Conservation (phyloP, 2,329 filamentous ascomycete species). For the Phyllachora maydis region DNA sequence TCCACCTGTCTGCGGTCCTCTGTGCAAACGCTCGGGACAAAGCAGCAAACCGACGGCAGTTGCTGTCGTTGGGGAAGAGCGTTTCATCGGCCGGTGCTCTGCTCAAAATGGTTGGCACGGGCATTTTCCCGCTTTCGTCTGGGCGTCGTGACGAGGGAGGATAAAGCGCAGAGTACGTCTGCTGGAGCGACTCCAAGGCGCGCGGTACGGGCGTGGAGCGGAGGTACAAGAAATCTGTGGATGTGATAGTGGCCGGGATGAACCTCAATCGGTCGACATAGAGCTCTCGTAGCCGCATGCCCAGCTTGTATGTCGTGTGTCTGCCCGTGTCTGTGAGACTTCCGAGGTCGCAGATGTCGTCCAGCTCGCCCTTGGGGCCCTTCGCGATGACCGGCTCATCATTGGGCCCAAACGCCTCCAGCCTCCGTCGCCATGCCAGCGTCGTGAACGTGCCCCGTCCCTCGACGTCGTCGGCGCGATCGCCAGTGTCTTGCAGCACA, state of each 20-base stretch:
- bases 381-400: slow-evolving; percentile 50
- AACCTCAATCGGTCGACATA: slow-evolving; percentile 60
- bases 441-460: slow-evolving; percentile 17
- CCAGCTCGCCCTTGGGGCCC: slow-evolving; percentile 49
- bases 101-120: slow-evolving; percentile 42
- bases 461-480: slow-evolving; percentile 8
- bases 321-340: slow-evolving; percentile 60
- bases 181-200: slow-evolving; percentile 58
- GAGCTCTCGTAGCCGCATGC: slow-evolving; percentile 44
- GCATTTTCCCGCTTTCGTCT: slow-evolving; percentile 17
- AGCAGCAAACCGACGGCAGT: slow-evolving; percentile 51
- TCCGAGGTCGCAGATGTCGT: slow-evolving; percentile 61
- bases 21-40: slow-evolving; percentile 52
- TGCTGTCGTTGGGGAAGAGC: slow-evolving; percentile 57
- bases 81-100: slow-evolving; percentile 52
- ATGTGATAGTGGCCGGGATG: slow-evolving; percentile 34
- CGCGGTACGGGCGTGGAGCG: slow-evolving; percentile 56
- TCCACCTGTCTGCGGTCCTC: slow-evolving; percentile 53
- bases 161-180: slow-evolving; percentile 57
- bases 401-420: slow-evolving; percentile 61
- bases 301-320: slow-evolving; percentile 49
- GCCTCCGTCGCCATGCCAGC: slow-evolving; percentile 44
- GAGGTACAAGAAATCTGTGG: slow-evolving; percentile 44
- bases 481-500: slow-evolving; percentile 20
- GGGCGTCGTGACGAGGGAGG: slow-evolving; percentile 23